Percentiles rank a stretch among this genome's conserved stretches.
phyloP scores from a whole-genome alignment of 495 filamentous ascomycete species.

The Penicillium waksmanii region DNA sequence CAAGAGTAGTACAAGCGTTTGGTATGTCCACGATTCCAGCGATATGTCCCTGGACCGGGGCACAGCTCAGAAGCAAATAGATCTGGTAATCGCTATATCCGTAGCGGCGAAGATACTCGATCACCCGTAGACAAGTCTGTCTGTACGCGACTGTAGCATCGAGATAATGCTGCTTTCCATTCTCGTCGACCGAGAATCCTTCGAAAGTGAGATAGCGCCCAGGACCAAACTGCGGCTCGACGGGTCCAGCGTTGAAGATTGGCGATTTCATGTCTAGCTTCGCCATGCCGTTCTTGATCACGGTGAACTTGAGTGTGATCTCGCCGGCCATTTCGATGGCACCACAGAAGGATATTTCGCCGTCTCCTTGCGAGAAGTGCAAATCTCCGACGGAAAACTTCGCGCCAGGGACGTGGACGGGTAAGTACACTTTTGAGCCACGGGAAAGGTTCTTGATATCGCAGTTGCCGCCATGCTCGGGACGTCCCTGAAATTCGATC shows the following conservation, averaged over 20 bases:
- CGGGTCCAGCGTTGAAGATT: conserved; percentile 87
- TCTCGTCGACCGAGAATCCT: conserved; percentile 90
- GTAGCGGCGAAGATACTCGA: conserved; percentile 86
- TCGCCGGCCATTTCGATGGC: conserved; percentile 96
- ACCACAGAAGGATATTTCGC: conserved; percentile 94
- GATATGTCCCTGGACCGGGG: conserved; percentile 89
- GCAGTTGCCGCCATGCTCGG: conserved; percentile 67
- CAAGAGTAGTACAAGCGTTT: conserved; percentile 86
- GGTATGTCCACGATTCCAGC: conserved; percentile 92
- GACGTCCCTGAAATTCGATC: conserved; percentile 43
- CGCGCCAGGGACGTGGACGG: conserved; percentile 82
- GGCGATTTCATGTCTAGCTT: conserved; percentile 82
- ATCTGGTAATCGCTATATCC: conserved; percentile 83
- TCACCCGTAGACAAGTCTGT: conserved; percentile 78
- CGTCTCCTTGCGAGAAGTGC: conserved; percentile 89
- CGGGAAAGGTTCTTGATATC: conserved; percentile 92
- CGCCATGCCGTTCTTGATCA: conserved; percentile 82
- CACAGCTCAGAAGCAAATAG: conserved; percentile 86
- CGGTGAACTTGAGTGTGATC: conserved; percentile 88
- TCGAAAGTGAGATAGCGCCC: conserved; percentile 90
- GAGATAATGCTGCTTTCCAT: conserved; percentile 91
- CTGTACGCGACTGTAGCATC: conserved; percentile 93
- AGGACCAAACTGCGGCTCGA: conserved; percentile 89
- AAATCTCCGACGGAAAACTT: conserved; percentile 94
- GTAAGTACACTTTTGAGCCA: conserved; percentile 87